Conservation (phyloP, 805 yeast genomes). For the Millerago galiae region DNA sequence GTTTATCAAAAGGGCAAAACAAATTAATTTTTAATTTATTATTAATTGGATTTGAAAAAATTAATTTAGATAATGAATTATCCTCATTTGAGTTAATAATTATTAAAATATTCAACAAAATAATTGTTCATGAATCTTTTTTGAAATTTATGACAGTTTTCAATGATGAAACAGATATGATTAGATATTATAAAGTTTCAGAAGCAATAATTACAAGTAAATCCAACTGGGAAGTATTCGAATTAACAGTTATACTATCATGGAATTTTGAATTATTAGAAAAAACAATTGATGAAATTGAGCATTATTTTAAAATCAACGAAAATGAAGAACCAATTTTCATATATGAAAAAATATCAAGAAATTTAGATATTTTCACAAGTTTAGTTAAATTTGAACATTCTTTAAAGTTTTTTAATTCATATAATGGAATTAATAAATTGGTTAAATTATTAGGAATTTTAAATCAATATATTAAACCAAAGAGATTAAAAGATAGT, state of each 20-base stretch:
- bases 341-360: conserved; percentile 25
- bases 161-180: conserved; percentile 11
- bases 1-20: conserved; percentile 18
- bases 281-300: conserved; percentile 15
- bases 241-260: conserved; percentile 31
- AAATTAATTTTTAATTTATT: conserved; percentile 10
- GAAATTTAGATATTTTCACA: conserved; percentile 29
- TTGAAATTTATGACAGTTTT: conserved; percentile 23
- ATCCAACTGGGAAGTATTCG: conserved; percentile 30
- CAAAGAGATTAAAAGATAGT: conserved; percentile 22
- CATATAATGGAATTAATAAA: conserved; percentile 31
- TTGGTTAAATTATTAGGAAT: conserved; percentile 25
- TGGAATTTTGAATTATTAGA: conserved; percentile 32
- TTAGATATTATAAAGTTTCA: conserved; percentile 22
- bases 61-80: conserved; percentile 12
- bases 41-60: conserved; percentile 13
- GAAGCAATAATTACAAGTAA: conserved; percentile 31
- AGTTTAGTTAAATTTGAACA: conserved; percentile 28
- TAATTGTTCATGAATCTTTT: conserved; percentile 31
- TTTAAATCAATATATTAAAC: conserved; percentile 29
- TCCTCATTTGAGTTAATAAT: conserved; percentile 17
- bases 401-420: conserved; percentile 29
- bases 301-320: conserved; percentile 20
- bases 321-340: conserved; percentile 15
- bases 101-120: conserved; percentile 23